Percentiles rank a stretch among this genome's conserved stretches.
These are phyloP conservation scores for Coemansia nantahalensis DNA, from an alignment of 192 early-diverging fungal species.

Conservation along the genomic window DNA sequence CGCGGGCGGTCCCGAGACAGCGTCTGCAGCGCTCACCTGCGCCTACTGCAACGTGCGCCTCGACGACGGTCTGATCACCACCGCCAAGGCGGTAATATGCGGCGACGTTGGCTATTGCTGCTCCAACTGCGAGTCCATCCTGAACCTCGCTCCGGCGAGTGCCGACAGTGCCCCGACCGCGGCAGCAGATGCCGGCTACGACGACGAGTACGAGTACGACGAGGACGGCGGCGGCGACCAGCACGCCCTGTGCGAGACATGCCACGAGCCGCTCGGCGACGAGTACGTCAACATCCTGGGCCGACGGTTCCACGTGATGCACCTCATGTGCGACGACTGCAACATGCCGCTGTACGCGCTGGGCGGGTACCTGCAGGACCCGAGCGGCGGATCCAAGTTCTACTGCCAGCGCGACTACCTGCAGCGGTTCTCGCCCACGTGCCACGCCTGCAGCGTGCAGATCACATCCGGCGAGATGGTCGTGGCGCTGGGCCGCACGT, in stretches of 20 bases:
- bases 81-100: slow-evolving; percentile 31
- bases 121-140: slow-evolving; percentile 45
- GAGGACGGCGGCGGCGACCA: neutral
- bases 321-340: slow-evolving; percentile 53
- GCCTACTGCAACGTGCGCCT: slow-evolving; percentile 44
- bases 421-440: slow-evolving; percentile 49
- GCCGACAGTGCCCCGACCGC: slow-evolving; percentile 4
- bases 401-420: slow-evolving; percentile 55
- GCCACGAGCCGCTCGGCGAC: slow-evolving; percentile 36
- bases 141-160: slow-evolving; percentile 11
- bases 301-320: slow-evolving; percentile 46
- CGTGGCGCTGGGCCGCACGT: slow-evolving; percentile 50
- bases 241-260: slow-evolving; percentile 24
- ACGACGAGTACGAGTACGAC: slow-evolving; percentile 8
- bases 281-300: slow-evolving; percentile 51
- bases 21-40: slow-evolving; percentile 12
- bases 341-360: slow-evolving; percentile 53
- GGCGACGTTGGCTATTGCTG: slow-evolving; percentile 53
- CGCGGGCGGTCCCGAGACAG: slow-evolving; percentile 6
- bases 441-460: slow-evolving; percentile 51
- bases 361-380: slow-evolving; percentile 50
- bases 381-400: slow-evolving; percentile 33
- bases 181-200: slow-evolving; percentile 1
- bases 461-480: slow-evolving; percentile 54
- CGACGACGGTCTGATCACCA: slow-evolving; percentile 20